These are phyloP conservation scores for Kodamaea plutei DNA, from an alignment of 1,139 yeast genomes.

Conservation along the genomic window DNA sequence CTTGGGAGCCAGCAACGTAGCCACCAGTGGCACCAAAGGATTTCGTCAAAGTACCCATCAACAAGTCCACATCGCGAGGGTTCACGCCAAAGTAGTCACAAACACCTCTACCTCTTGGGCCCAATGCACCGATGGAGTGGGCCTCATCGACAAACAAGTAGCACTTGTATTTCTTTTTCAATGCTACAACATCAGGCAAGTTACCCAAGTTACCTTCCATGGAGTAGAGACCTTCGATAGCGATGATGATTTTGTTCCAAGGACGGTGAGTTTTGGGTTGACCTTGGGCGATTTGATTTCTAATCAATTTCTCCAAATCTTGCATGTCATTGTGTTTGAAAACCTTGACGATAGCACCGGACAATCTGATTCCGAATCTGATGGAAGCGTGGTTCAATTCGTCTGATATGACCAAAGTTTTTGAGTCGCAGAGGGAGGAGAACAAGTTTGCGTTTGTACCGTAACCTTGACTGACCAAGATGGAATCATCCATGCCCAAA, in stretches of 20 bases:
- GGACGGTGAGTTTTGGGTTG: slow-evolving; percentile 97
- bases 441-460: slow-evolving; percentile 94
- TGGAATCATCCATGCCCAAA: slow-evolving; percentile 86
- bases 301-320: slow-evolving; percentile 68
- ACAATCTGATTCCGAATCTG: slow-evolving; percentile 87
- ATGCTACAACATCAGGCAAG: slow-evolving; percentile 68
- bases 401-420: slow-evolving; percentile 88
- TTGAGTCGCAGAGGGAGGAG: slow-evolving; percentile 76
- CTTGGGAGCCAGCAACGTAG: slow-evolving; percentile 73
- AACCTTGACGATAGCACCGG: slow-evolving; percentile 91
- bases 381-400: slow-evolving; percentile 94
- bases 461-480: slow-evolving; percentile 89
- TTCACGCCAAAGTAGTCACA: slow-evolving; percentile 87
- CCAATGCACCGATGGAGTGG: slow-evolving; percentile 97
- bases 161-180: slow-evolving; percentile 83
- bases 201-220: slow-evolving; percentile 98
- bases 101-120: slow-evolving; percentile 89
- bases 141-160: slow-evolving; percentile 95
- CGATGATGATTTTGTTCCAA: slow-evolving; percentile 89
- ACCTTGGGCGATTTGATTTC: slow-evolving; percentile 92
- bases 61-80: slow-evolving; percentile 71
- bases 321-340: slow-evolving; percentile 91
- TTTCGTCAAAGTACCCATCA: slow-evolving; percentile 97
- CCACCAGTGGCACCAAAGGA: slow-evolving; percentile 99
- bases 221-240: slow-evolving; percentile 93